Evolutionary conservation across 768 basidiomycete genomes (phyloP).

Genomic region (Mycena floridula): DNA sequence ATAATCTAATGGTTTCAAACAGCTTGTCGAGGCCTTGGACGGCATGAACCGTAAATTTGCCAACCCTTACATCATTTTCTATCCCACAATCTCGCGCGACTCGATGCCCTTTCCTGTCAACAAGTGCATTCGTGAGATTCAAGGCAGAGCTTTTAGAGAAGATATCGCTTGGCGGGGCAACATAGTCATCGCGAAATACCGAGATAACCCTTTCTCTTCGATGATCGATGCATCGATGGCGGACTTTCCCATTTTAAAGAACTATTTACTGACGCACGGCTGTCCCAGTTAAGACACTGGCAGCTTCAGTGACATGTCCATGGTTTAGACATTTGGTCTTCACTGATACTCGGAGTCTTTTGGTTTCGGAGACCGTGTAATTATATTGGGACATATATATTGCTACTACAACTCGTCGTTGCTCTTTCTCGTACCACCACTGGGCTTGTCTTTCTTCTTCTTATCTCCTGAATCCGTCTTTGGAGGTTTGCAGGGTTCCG

Average conservation of each 20-base stretch:
- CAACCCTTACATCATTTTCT: slow-evolving; percentile 78
- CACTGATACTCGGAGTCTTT: too few species aligned
- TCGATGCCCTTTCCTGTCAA: slow-evolving; percentile 81
- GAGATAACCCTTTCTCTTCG: slow-evolving; percentile 43
- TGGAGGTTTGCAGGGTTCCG: slow-evolving; percentile 67
- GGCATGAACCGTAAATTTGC: slow-evolving; percentile 76
- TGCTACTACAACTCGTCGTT: too few species aligned
- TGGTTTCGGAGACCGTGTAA: too few species aligned
- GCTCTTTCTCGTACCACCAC: neutral
- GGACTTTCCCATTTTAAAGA: slow-evolving; percentile 77
- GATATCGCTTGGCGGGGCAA: slow-evolving; percentile 74
- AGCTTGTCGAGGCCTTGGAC: slow-evolving; percentile 73
- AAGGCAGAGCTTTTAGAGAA: slow-evolving; percentile 56
- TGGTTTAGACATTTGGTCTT: too few species aligned
- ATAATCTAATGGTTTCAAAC: slow-evolving; percentile 9
- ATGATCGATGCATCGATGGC: slow-evolving; percentile 78
- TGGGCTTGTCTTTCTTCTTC: slow-evolving; percentile 4
- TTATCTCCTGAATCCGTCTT: slow-evolving; percentile 31
- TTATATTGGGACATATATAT: neutral
- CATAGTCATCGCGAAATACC: slow-evolving; percentile 70
- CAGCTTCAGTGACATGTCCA: too few species aligned
- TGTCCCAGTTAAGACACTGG: slow-evolving; percentile 46
- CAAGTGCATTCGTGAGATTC: slow-evolving; percentile 69
- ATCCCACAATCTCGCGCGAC: slow-evolving; percentile 68
- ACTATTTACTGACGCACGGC: slow-evolving; percentile 66